Base-by-base conservation (phyloP, 169 alveolate genomes). In the Cryptosporidium meleagridis region DNA sequence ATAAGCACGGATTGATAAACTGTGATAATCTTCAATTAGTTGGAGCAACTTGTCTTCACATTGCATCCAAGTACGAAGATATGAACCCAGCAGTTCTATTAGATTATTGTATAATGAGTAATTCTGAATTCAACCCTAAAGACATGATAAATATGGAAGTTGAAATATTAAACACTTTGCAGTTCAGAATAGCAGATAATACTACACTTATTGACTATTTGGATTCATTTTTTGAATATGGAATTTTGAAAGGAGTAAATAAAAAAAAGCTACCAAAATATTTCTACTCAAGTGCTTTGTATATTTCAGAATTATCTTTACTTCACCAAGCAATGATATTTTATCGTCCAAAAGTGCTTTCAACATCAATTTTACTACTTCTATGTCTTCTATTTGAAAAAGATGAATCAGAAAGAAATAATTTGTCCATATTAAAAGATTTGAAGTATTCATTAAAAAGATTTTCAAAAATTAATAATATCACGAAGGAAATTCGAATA, bases 141-240 rank as follows among this genome's bases (percentile, higher is more conserved):
- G 89, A 80, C 52, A 80, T 80, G 89, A 80, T 80, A 23, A 65
- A 80, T 21, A 80, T 80, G 89, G 89, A 80, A 48, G 89, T 29
- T 44, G 75, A 80, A 29, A 59, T 80, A 37, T 37, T 80, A 5
- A 80, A 80, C 62, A 62, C 89, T 14, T 65, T 80, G n/a, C 89
- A 80, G 1, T 80, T 80, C 53, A 80, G 44, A 80, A 48, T 80
- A 59, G 59, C 68, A 10, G 89, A 80, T 18, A 53, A 48, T 23
- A 37, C 26, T 21, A 62, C 89, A 18, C 37, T 80, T 45, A 37
- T 59, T 26, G 89, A 80, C n/a, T 80, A 80, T 62, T 41, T 80
- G 44, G 89, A 80, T 44, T 61, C 73, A 16, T 80, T 80, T 41
- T 65, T 80, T 35, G 65, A 80, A 29, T 5, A 29, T 21, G 80